phyloP scores from a whole-genome alignment of 495 filamentous ascomycete species.

The Penicillium paxilli region DNA sequence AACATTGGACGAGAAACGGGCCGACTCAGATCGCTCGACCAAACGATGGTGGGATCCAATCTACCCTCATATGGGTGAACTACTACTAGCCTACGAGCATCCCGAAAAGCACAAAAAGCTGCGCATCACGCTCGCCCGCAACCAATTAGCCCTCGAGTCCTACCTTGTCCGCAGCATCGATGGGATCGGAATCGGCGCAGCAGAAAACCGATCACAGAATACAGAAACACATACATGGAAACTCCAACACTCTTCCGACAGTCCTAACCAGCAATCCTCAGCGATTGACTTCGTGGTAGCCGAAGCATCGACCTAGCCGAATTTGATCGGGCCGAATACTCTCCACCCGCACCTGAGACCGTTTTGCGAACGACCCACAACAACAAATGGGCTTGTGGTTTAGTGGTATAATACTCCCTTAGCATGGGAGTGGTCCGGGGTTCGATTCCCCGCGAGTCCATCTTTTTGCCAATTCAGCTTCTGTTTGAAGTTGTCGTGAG shows the following conservation, averaged over 20 bases:
- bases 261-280: constrained; percentile 5
- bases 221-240: constrained; percentile 29
- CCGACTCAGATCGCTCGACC: not conserved
- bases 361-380: constrained; percentile 2
- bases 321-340: constrained; percentile 3
- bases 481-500: constrained; percentile 2
- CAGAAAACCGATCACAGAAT: constrained; percentile 7
- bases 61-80: constrained; percentile 45
- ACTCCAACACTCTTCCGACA: not conserved
- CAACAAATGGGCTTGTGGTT: constrained; percentile 40
- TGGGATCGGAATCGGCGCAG: constrained; percentile 12
- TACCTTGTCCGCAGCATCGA: constrained; percentile 23
- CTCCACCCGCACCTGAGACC: constrained; percentile 4
- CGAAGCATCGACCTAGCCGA: constrained; percentile 10
- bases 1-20: not conserved
- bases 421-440: constrained; percentile 56
- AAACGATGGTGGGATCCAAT: constrained; percentile 30
- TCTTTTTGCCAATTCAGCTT: constrained; percentile 16
- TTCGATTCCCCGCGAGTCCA: constrained; percentile 58
- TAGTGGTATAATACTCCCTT: constrained; percentile 49
- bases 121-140: constrained; percentile 34
- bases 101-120: constrained; percentile 33
- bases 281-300: constrained; percentile 35
- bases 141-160: constrained; percentile 30
- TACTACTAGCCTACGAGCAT: constrained; percentile 22